Base-by-base conservation (phyloP, 2,329 filamentous ascomycete genomes). In the Exophiala sp. region DNA sequence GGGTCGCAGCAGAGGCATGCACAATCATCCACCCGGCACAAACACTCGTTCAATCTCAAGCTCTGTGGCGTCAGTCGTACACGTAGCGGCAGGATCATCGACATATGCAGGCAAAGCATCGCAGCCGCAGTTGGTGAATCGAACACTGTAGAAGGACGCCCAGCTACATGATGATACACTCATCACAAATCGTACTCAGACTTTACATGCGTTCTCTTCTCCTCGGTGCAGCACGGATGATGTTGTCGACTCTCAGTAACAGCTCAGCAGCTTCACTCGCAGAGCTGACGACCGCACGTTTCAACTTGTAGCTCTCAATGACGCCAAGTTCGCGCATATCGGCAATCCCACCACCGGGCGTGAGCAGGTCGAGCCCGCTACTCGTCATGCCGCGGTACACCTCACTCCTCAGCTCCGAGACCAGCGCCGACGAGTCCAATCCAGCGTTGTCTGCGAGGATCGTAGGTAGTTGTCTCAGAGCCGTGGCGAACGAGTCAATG, bases 371-470 rank as follows among this genome's bases (percentile, higher is more conserved):
- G 60, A 99, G 77, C 16, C 94, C 94, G 50, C 92, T 95, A 57
- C 87, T 96, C 47, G 86, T 91, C 82, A 96, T 85, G 61, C 94
- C 94, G 61, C 94, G 89, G 76, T 97, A 97, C 62, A 97, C 91
- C 18, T 90, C 89, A 74, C 95, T 95, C 65, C 94, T 86, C 66
- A 99, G 80, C 60, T 92, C 85, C 10, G 91, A 88, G 24, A 99
- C 90, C 29, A 99, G 83, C 59, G 97, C 94, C 64, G 91, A 92
- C 20, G 90, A 96, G 73, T 99, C 94, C 62, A 97, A 83, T 69
- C 94, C 94, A 34, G 94, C 94, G 65, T 99, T 99, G 78, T 99
- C 94, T 2, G 94, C 94, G 58, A 99, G 82, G 62, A 97, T 97
- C 7, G 94, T 99, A 5, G 94, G 94, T 49, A 99, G 79, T 72